These are phyloP conservation scores for Sicyos baderoa DNA, from an alignment of 306 rosid species.

Conservation along the genomic window DNA sequence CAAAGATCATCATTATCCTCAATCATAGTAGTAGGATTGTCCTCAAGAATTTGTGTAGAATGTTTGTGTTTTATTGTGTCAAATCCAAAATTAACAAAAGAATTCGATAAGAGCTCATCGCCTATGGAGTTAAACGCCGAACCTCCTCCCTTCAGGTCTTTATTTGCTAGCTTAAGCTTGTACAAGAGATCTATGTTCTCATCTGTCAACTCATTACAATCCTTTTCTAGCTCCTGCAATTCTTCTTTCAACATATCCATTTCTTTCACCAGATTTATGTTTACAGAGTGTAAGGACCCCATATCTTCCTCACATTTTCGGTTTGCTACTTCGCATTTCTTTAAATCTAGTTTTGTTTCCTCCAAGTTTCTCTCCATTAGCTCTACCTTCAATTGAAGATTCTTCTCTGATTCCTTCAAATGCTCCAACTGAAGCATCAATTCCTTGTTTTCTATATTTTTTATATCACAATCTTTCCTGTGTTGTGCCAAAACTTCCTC, in stretches of 20 bases:
- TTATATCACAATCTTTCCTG: constrained; percentile 35
- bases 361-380: constrained; percentile 50
- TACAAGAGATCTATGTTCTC: constrained; percentile 83
- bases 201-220: constrained; percentile 85
- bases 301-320: constrained; percentile 42
- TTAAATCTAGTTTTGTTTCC: constrained; percentile 38
- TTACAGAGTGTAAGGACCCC: constrained; percentile 32
- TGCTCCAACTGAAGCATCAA: constrained; percentile 40
- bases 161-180: constrained; percentile 72
- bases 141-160: constrained; percentile 26
- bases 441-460: constrained; percentile 43
- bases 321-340: constrained; percentile 28
- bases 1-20: constrained; percentile 16
- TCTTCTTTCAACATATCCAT: constrained; percentile 56
- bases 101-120: constrained; percentile 28
- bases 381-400: constrained; percentile 41
- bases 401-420: constrained; percentile 56
- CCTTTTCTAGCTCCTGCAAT: constrained; percentile 79
- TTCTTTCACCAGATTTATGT: constrained; percentile 44
- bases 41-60: constrained; percentile 29
- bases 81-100: constrained; percentile 41
- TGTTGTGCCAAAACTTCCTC: constrained; percentile 48
- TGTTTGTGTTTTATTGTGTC: constrained; percentile 35
- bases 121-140: constrained; percentile 27
- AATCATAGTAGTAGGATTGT: constrained; percentile 25